Percentiles rank a stretch among this genome's conserved stretches.
Evolutionary conservation across 106 monocot genomes (phyloP).

Genomic region (Dendrobium huoshanense): DNA sequence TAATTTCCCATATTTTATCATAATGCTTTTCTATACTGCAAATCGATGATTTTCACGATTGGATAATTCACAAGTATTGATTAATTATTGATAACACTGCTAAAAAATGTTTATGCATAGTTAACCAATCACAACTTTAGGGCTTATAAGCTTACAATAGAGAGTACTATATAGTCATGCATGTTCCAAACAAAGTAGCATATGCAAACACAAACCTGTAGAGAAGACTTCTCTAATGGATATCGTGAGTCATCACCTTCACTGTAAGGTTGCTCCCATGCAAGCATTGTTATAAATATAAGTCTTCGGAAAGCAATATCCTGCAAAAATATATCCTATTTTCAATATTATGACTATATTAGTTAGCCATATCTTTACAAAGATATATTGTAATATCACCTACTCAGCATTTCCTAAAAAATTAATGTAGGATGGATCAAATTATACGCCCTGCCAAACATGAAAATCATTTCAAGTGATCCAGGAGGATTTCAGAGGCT

Average conservation of each 20-base stretch:
- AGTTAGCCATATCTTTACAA: neutral
- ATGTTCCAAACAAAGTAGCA: neutral
- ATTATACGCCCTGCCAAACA: neutral
- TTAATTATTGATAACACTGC: neutral
- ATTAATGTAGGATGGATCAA: neutral
- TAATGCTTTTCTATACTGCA: neutral
- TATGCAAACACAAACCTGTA: constrained; percentile 44
- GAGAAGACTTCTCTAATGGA: constrained; percentile 46
- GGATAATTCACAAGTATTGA: neutral
- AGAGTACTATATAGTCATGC: neutral
- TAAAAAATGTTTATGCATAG: neutral
- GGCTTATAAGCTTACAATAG: neutral
- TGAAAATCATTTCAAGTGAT: too few relatives aligned
- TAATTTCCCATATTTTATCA: neutral
- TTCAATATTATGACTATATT: neutral
- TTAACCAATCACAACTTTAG: neutral
- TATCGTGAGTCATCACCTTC: constrained; percentile 22
- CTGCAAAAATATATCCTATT: constrained; percentile 25
- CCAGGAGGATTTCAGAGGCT: too few relatives aligned
- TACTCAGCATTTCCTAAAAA: neutral
- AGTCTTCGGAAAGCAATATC: constrained; percentile 93
- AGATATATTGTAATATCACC: neutral
- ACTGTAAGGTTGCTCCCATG: constrained; percentile 84
- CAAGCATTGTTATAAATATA: constrained; percentile 96
- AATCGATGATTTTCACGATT: neutral